Conservation (phyloP, 108 stramenopile species). For the Bacterosira constricta region DNA sequence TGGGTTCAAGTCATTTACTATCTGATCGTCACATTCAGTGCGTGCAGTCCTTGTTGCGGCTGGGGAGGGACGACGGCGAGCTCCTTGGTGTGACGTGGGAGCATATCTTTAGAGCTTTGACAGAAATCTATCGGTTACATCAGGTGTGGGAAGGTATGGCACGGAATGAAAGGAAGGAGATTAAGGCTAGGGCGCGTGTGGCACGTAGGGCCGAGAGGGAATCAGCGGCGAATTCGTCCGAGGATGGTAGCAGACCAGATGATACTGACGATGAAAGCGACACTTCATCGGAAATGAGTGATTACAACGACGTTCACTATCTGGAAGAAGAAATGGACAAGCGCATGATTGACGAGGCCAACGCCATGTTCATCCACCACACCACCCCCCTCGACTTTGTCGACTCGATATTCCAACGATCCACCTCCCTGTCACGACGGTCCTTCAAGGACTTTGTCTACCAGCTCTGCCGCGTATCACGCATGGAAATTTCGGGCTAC, state of each 20-base stretch:
- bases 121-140: conserved; percentile 88
- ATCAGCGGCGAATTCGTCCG: conserved; percentile 13
- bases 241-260: conserved; percentile 7
- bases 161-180: conserved; percentile 59
- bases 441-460: conserved; percentile 89
- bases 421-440: conserved; percentile 70
- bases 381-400: conserved; percentile 77
- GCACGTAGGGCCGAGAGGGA: conserved; percentile 41
- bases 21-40: conserved; percentile 89
- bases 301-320: conserved; percentile 50
- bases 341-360: conserved; percentile 81
- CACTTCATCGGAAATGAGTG: conserved; percentile 46
- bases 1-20: conserved; percentile 84
- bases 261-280: conserved; percentile 43
- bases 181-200: conserved; percentile 54
- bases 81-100: conserved; percentile 91
- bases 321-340: conserved; percentile 85
- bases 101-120: conserved; percentile 87
- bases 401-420: conserved; percentile 86
- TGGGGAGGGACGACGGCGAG: conserved; percentile 92
- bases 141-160: conserved; percentile 87
- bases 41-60: conserved; percentile 79
- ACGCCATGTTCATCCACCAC: conserved; percentile 78
- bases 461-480: conserved; percentile 90
- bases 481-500: conserved; percentile 91